Base-by-base conservation (phyloP, 768 basidiomycete genomes). In the Dictyophora rubrovolvata region DNA sequence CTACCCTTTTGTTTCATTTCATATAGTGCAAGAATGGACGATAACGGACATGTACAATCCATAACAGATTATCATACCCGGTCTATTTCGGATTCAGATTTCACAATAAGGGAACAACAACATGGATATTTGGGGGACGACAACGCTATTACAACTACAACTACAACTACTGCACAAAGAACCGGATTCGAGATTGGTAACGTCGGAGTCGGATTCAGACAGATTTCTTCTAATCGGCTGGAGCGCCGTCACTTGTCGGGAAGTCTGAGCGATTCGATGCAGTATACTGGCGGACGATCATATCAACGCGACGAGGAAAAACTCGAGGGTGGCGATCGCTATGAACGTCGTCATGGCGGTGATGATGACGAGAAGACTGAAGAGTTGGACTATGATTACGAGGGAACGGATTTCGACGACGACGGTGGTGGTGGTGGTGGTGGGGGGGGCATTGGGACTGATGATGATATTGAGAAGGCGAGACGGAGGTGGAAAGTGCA, bases 21-120 rank as follows among this genome's bases (percentile, higher is more conserved):
- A n/a, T 55, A 16, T 18, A 66, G 65, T 28, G 64, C 55, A 12
- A 63, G 66, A 16, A 63, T 67, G 61, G 65, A 66, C 54, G 65
- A 66, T 59, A 16, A 53, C 0, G 66, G 64, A n/a, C 58, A 63
- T 22, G 48, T 66, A 18, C 64, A 60, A 20, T 51, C 66, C 18
- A 56, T 60, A 52, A 42, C 55, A 11, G 34, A 54, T 28, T 17
- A 28, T 16, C 53, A 33, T 2, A 28, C 42, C 42, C 42, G 42
- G n/a, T 42, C 42, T 14, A 42, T 42, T 4, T 14, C 42, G 42
- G 42, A 42, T 42, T n/a, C 42, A n/a, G 42, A 42, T 2, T 42
- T 42, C n/a, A n/a, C n/a, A n/a, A n/a, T 42, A 12, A 42, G 42
- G 42, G 42, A 42, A 14, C 42, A 12, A 42, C 14, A n/a, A 42